These are phyloP conservation scores for Grosmannia huntii DNA, from an alignment of 2,329 filamentous ascomycete genomes.

Conservation along the genomic window DNA sequence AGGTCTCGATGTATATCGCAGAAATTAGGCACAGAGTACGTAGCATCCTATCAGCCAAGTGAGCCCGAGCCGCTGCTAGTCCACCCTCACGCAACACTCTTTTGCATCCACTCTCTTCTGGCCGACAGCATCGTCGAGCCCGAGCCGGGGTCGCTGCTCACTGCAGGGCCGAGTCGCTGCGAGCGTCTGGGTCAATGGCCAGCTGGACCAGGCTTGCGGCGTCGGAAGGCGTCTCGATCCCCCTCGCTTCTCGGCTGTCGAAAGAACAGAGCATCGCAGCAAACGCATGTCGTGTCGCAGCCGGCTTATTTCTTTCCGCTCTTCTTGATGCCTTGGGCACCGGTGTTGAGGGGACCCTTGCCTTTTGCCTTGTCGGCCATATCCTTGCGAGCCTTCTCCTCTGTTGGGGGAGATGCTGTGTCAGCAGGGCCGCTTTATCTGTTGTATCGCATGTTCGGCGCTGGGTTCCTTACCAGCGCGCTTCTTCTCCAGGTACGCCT, in stretches of 20 bases:
- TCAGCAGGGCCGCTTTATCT: neutral
- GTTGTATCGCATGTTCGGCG: too few species aligned
- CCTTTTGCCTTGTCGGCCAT: conserved; percentile 69
- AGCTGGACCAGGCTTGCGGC: neutral
- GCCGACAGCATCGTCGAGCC: too few species aligned
- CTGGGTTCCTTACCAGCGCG: conserved; percentile 50
- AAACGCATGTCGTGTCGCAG: neutral
- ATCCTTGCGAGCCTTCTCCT: conserved; percentile 77
- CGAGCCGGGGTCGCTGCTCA: too few species aligned
- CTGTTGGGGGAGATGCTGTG: conserved; percentile 25
- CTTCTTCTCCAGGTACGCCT: conserved; percentile 74
- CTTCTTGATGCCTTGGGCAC: conserved; percentile 90
- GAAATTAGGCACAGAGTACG: neutral
- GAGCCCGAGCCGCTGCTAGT: neutral
- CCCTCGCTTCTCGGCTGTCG: neutral
- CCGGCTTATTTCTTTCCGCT: conserved; percentile 68
- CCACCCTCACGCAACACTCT: neutral
- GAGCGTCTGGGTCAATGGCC: neutral
- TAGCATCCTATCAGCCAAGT: neutral
- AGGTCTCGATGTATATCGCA: neutral
- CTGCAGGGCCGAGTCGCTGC: neutral
- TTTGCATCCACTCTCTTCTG: too few species aligned
- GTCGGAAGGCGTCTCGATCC: neutral
- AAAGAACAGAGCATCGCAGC: too few species aligned
- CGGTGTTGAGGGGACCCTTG: conserved; percentile 80